A percentile compares a stretch with the other conserved stretches of the same genome.
Evolutionary conservation across 345 rosid species (phyloP).

Genomic region (Excoecaria cochinchinensis): DNA sequence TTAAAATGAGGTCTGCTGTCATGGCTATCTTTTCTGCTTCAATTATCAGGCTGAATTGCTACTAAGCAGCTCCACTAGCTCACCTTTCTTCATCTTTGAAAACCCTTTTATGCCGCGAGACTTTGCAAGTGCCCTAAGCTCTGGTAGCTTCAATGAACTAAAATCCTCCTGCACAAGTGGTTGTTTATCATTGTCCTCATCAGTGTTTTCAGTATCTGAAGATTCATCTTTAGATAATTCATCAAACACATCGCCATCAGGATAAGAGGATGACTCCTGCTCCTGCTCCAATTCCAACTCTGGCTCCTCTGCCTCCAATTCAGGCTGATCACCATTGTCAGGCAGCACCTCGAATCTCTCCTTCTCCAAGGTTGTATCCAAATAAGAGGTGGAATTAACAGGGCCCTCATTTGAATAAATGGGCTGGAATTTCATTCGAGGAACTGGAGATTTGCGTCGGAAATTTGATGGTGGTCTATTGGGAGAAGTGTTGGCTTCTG

Average conservation of each 20-base stretch:
- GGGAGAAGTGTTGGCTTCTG: constrained; percentile 41
- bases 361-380: constrained; percentile 39
- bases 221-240: constrained; percentile 32
- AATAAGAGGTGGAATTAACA: constrained; percentile 32
- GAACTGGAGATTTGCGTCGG: constrained; percentile 68
- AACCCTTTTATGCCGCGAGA: constrained; percentile 73
- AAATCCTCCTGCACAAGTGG: constrained; percentile 40
- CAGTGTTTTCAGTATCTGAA: constrained; percentile 28
- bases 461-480: constrained; percentile 80
- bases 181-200: constrained; percentile 33
- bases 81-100: constrained; percentile 82
- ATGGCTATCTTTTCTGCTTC: constrained; percentile 12
- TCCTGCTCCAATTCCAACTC: constrained; percentile 39
- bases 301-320: constrained; percentile 24
- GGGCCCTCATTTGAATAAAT: constrained; percentile 43
- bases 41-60: constrained; percentile 29
- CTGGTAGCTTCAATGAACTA: constrained; percentile 59
- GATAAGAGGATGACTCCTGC: constrained; percentile 25
- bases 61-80: constrained; percentile 56
- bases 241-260: constrained; percentile 24
- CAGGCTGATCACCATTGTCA: constrained; percentile 33
- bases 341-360: constrained; percentile 33
- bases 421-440: constrained; percentile 51
- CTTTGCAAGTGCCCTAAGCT: constrained; percentile 74
- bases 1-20: constrained; percentile 11